These are phyloP conservation scores for Aspergillus sp. DNA, from an alignment of 2,329 filamentous ascomycete genomes.

Conservation along the genomic window DNA sequence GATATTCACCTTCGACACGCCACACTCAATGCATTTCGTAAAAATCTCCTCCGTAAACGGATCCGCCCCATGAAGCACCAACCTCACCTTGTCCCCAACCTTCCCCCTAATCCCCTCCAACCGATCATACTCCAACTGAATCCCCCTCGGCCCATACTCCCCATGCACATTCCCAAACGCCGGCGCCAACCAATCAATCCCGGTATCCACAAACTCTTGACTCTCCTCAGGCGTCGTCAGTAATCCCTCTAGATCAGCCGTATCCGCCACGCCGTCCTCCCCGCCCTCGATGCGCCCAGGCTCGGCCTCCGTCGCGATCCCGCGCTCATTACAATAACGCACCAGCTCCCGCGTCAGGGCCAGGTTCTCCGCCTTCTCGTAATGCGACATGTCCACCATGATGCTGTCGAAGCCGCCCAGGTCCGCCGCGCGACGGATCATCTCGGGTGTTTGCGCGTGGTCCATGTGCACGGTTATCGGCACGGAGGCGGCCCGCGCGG, in stretches of 20 bases:
- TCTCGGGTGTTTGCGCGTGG: conserved; percentile 64
- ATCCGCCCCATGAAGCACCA: conserved; percentile 61
- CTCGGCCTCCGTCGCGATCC: conserved; percentile 70
- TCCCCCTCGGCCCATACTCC: conserved; percentile 66
- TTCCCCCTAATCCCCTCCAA: conserved; percentile 50
- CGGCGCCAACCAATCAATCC: conserved; percentile 72
- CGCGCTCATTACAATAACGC: conserved; percentile 61
- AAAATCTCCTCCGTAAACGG: conserved; percentile 57
- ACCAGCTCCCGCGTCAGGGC: conserved; percentile 63
- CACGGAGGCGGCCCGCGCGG: conserved; percentile 57
- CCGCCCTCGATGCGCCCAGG: conserved; percentile 70
- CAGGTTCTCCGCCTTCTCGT: conserved; percentile 69
- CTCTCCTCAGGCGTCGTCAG: conserved; percentile 70
- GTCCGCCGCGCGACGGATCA: conserved; percentile 61
- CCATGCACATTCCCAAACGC: conserved; percentile 77
- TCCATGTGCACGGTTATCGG: conserved; percentile 66
- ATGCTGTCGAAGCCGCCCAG: conserved; percentile 68
- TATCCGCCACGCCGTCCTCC: conserved; percentile 72
- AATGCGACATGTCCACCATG: conserved; percentile 76
- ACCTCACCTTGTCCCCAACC: conserved; percentile 49
- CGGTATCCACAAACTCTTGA: conserved; percentile 67
- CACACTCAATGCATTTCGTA: conserved; percentile 53
- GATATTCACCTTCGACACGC: conserved; percentile 59
- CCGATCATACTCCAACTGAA: conserved; percentile 61
- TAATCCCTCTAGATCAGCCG: conserved; percentile 60